Evolutionary conservation across 768 basidiomycete species (phyloP), one percentile per base, ranked within the genome.

Genomic region (Russula brevipes): DNA sequence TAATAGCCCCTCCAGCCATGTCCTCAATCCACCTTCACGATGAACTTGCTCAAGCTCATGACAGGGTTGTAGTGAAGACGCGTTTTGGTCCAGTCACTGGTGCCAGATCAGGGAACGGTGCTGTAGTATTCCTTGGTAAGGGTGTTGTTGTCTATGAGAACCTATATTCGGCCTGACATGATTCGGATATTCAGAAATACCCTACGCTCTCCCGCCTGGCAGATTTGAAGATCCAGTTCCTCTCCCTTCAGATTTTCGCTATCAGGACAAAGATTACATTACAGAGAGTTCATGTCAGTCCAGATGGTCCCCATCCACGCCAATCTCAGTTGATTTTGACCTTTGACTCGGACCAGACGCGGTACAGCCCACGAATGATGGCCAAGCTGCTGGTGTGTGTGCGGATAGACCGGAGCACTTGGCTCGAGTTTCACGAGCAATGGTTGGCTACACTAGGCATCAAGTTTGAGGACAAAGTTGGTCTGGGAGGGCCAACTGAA

Each of bases 401-500:
- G 17, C 6, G 54, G 60, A 57, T 16, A 17, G 24, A 41, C 30
- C 30, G 0, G 14, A 30, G 5, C 36, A 10, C 46, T 62, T 24
- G 5, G 53, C 41, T 53, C 19, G 55, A 14, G 39, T 1, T 63
- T 5, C 36, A 38, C 30, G 41, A 16, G n/a, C 14, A 16, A 51
- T 33, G 33, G 11, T 45, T 19, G n/a, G 14, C 12, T 17, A 17
- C 5, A 17, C 9, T 56, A 87, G 85, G 75, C 14, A 73, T 73
- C 2, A 76, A 77, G 0, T 81, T 79, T 31, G 73, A 81, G 54
- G 82, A 88, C 61, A 85, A 83, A 73, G 81, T 89, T 30, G 88
- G 88, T 5, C 73, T 81, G 4, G 88, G 88, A 55, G 67, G 81
- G 65, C 86, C 89, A 1, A 82, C 85, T 0, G 89, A 92, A 70